These are phyloP conservation scores for Daldinia sp. DNA, from an alignment of 2,329 filamentous ascomycete genomes.

Conservation along the genomic window DNA sequence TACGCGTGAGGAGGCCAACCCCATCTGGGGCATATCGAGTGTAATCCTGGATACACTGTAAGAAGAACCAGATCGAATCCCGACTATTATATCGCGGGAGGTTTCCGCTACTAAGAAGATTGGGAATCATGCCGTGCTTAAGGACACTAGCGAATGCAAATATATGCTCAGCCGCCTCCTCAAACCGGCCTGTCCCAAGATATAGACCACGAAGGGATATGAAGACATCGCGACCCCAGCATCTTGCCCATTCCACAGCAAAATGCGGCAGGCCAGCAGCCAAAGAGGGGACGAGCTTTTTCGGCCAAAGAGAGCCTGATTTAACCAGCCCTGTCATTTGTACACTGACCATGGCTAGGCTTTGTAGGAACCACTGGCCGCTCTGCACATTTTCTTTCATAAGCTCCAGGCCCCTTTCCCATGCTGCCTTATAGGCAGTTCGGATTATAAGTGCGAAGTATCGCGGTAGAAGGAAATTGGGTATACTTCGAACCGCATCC, in stretches of 20 bases:
- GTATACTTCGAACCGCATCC: conserved; percentile 82
- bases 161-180: conserved; percentile 92
- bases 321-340: conserved; percentile 90
- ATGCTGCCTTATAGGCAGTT: conserved; percentile 85
- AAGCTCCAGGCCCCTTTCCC: conserved; percentile 78
- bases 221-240: conserved; percentile 97
- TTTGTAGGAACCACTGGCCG: conserved; percentile 89
- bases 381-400: conserved; percentile 80
- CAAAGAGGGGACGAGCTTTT: conserved; percentile 83
- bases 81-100: conserved; percentile 92
- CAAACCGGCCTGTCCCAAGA: conserved; percentile 86
- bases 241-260: conserved; percentile 90
- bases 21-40: conserved; percentile 82
- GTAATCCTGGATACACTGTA: conserved; percentile 96
- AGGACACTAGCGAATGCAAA: conserved; percentile 93
- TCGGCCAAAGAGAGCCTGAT: conserved; percentile 89
- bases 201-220: conserved; percentile 94
- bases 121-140: conserved; percentile 98
- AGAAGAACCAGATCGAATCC: conserved; percentile 97
- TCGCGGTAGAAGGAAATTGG: conserved; percentile 87
- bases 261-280: conserved; percentile 96
- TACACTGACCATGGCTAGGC: conserved; percentile 87
- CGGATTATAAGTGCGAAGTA: conserved; percentile 92
- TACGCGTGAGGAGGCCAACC: conserved; percentile 74
- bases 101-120: conserved; percentile 85